Evolutionary conservation across 768 basidiomycete species (phyloP), one percentile per base, ranked within the genome.

Genomic region (Chalciporus piperatus): DNA sequence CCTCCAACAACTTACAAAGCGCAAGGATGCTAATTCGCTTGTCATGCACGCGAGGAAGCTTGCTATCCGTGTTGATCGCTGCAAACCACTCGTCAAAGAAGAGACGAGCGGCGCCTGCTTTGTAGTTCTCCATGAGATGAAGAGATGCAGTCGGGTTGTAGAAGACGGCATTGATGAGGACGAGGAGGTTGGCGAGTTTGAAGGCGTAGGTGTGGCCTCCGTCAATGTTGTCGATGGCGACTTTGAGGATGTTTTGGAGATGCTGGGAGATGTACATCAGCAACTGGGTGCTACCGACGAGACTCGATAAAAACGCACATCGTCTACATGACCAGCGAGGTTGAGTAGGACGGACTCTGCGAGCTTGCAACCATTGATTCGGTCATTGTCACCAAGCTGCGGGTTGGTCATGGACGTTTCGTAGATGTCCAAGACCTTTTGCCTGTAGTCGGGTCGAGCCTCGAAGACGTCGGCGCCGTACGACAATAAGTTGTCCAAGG

Each of bases 51-150:
- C 92, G 82, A 12, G 90, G 89, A 32, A 93, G 77, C 43, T 76
- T 78, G 22, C 67, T 73, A 14, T 77, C 73, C 33, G 57, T 63
- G 51, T 83, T 83, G 68, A 92, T 87, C 11, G 82, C 81, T 11
- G 70, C 78, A 64, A 94, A 93, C 92, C 92, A 95, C 56, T 74
- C 78, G 63, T 90, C 82, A 64, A 95, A 92, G 76, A 95, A 92
- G n/a, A 68, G 62, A 33, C 85, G 82, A 0, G 87, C 79, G 33
- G 76, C 72, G n/a, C 83, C 84, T 0, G 83, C 70, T 22, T 74
- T 74, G 60, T 75, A 70, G 28, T 58, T 67, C 62, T 90, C 88
- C 76, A 95, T 87, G 49, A 92, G 65, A 54, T 84, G 84, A 39
- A 95, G 76, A 3, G 91, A 77, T 0, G 87, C 84, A 3, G 79